phyloP scores from a whole-genome alignment of 805 yeast genomes.

The Helenozyma rhizophorensis region DNA sequence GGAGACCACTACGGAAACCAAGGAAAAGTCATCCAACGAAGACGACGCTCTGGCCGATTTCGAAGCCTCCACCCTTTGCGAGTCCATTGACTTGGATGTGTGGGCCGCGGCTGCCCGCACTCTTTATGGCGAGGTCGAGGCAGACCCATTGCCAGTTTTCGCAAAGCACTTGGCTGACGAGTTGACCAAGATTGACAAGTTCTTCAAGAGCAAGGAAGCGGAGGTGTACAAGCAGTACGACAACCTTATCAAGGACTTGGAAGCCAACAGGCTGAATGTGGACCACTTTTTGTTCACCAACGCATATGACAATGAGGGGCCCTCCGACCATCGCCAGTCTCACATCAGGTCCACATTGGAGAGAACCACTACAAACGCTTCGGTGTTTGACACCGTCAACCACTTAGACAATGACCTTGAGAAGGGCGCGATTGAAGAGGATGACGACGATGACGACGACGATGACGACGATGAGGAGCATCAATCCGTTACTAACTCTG shows the following conservation, averaged over 20 bases:
- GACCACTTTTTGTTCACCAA: slow-evolving; percentile 24
- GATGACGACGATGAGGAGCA: slow-evolving; percentile 18
- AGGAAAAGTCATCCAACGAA: slow-evolving; percentile 3
- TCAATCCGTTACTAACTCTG: slow-evolving; percentile 18
- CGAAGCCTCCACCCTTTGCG: slow-evolving; percentile 15
- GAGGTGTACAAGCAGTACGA: slow-evolving; percentile 44
- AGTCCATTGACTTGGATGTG: slow-evolving; percentile 12
- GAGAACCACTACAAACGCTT: slow-evolving; percentile 21
- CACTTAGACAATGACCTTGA: slow-evolving; percentile 27
- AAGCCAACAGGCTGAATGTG: slow-evolving; percentile 22
- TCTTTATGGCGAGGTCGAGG: slow-evolving; percentile 4
- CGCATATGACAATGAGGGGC: slow-evolving; percentile 17
- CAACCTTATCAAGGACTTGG: slow-evolving; percentile 45
- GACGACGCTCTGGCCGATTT: slow-evolving; percentile 14
- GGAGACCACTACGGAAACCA: slow-evolving; percentile 1
- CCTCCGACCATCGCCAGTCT: slow-evolving; percentile 17
- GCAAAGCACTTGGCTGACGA: slow-evolving; percentile 44
- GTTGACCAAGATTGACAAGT: slow-evolving; percentile 47
- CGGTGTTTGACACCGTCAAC: slow-evolving; percentile 25
- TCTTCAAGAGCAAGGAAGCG: slow-evolving; percentile 45
- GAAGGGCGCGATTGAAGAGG: slow-evolving; percentile 24
- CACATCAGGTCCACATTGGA: slow-evolving; percentile 17
- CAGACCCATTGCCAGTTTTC: slow-evolving; percentile 40
- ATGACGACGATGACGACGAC: slow-evolving; percentile 30
- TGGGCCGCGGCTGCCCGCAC: slow-evolving; percentile 10